Evolutionary conservation across 352 stramenopile genomes (phyloP).

Genomic region (Pythium scleroteichum): DNA sequence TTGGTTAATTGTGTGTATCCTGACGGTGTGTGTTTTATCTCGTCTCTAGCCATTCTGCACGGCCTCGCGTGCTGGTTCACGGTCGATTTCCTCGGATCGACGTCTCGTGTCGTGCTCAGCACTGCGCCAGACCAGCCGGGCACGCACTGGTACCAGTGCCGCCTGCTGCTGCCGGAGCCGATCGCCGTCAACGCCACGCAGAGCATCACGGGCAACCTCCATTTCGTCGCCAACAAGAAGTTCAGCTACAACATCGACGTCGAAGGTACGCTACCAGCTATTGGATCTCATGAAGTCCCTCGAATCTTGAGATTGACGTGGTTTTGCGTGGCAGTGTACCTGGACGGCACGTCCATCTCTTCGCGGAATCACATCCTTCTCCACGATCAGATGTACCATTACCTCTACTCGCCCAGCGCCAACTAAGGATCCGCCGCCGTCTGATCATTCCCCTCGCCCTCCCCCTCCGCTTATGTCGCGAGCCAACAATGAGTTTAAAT

Average conservation of each 20-base stretch:
- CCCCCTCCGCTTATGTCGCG: background rate
- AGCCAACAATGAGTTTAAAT: slow-evolving; percentile 10
- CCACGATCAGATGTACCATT: slow-evolving; percentile 96
- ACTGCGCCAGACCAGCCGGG: slow-evolving; percentile 74
- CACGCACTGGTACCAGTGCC: slow-evolving; percentile 94
- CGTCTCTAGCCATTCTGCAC: slow-evolving; percentile 84
- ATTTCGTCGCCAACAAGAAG: slow-evolving; percentile 95
- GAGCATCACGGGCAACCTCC: slow-evolving; percentile 84
- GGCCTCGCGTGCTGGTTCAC: slow-evolving; percentile 99
- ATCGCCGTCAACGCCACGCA: slow-evolving; percentile 92
- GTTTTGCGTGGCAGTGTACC: slow-evolving; percentile 45
- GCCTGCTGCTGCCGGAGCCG: slow-evolving; percentile 87
- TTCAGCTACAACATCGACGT: slow-evolving; percentile 96
- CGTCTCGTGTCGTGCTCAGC: slow-evolving; percentile 79
- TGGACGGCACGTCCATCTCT: slow-evolving; percentile 88
- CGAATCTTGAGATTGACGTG: background rate
- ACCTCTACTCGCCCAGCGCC: slow-evolving; percentile 62
- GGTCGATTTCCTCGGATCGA: slow-evolving; percentile 94
- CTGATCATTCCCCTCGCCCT: too few species aligned
- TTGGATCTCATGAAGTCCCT: background rate
- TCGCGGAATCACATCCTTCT: slow-evolving; percentile 87
- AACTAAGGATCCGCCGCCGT: slow-evolving; percentile 15
- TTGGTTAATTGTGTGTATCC: background rate
- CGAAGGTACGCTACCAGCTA: slow-evolving; percentile 49
- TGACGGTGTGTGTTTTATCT: slow-evolving; percentile 17